Percentiles rank a stretch among this genome's conserved stretches.
Evolutionary conservation across 768 basidiomycete species (phyloP).

Genomic region (Pulveroboletus ravenelii): DNA sequence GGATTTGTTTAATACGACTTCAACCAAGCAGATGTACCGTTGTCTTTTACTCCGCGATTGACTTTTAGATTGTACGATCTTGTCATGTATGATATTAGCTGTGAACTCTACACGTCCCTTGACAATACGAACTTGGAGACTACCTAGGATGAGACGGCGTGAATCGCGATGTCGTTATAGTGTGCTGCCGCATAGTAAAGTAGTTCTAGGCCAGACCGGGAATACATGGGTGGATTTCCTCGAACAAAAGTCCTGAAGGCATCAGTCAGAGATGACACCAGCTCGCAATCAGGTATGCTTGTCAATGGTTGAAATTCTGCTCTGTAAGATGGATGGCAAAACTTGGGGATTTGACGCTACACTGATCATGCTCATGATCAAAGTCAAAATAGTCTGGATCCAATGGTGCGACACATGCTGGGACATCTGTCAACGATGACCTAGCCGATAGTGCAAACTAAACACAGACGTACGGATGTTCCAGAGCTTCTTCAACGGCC

Average conservation of each 20-base stretch:
- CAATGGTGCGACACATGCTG: constrained; percentile 77
- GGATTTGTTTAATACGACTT: constrained; percentile 6
- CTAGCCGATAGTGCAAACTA: not conserved
- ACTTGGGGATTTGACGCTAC: not conserved
- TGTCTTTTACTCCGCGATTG: not conserved
- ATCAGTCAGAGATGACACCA: constrained; percentile 6
- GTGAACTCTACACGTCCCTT: constrained; percentile 1
- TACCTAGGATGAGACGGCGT: not conserved
- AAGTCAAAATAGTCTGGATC: constrained; percentile 88
- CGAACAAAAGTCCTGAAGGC: constrained; percentile 60
- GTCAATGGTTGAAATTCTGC: constrained; percentile 56
- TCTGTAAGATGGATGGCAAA: constrained; percentile 28
- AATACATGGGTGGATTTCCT: constrained; percentile 75
- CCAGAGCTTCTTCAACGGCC: constrained; percentile 76
- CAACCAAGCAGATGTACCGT: constrained; percentile 6
- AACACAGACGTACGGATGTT: constrained; percentile 72
- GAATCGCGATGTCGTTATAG: not conserved
- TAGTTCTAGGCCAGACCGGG: constrained; percentile 40
- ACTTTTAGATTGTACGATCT: constrained; percentile 13
- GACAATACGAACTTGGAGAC: not conserved
- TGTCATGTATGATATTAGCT: constrained; percentile 19
- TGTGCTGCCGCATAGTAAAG: not conserved
- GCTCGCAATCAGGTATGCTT: constrained; percentile 42
- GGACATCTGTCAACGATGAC: constrained; percentile 3
- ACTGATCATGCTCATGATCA: constrained; percentile 51